These are phyloP conservation scores for Sesbania bispinosa DNA, from an alignment of 306 rosid species.

Conservation along the genomic window DNA sequence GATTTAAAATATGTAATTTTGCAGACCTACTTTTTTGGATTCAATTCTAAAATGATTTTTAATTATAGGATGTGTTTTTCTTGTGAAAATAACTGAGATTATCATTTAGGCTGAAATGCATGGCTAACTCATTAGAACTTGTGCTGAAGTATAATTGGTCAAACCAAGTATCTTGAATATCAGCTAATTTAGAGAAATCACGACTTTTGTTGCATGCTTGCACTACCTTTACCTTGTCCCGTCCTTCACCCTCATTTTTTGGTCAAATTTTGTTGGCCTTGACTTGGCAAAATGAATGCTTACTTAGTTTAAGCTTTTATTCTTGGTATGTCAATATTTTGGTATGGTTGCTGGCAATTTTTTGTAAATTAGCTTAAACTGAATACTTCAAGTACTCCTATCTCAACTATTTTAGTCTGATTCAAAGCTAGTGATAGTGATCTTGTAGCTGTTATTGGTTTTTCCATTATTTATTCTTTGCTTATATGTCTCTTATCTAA, in stretches of 20 bases:
- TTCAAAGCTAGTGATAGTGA: not conserved
- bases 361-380: not conserved
- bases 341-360: not conserved
- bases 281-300: slow-evolving; percentile 1
- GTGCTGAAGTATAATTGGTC: slow-evolving; percentile 2
- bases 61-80: not conserved
- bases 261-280: slow-evolving; percentile 3
- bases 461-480: not conserved
- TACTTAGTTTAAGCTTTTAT: not conserved
- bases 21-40: slow-evolving; percentile 2
- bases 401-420: not conserved
- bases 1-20: not conserved
- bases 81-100: not conserved
- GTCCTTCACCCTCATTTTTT: not conserved
- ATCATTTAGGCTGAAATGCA: not conserved
- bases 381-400: not conserved
- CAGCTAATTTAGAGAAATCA: not conserved
- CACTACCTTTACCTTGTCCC: not conserved
- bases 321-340: not conserved
- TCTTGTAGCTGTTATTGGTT: not conserved
- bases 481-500: slow-evolving; percentile 15
- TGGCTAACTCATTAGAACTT: not conserved
- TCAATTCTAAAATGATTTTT: not conserved
- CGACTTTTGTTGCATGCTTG: not conserved
- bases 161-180: not conserved